Evolutionary conservation across 306 rosid species (phyloP), one percentile per base, ranked within the genome.

Genomic region (Ormosia emarginata): DNA sequence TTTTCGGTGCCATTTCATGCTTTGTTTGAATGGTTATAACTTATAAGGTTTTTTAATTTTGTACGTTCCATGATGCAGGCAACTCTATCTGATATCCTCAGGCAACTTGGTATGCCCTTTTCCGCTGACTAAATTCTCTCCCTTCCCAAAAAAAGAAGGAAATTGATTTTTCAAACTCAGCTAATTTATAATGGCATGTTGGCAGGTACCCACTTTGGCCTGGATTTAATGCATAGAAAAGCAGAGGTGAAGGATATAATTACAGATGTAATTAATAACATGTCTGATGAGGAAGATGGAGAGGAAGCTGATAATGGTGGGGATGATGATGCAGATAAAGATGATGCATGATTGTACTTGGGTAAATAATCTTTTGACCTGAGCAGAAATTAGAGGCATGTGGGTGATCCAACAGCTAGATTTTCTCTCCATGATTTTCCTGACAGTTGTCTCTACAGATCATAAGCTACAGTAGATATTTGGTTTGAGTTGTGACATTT

Each of bases 141-240:
- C 39, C 9, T 1, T n/a, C 34, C 15, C 7, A 37, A 5, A 10
- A 68, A 61, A 4, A 24, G 17, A 15, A 3, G 24, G 12, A 1
- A 2, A 50, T 4, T 73, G 1, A 43, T n/a, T 74, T 69, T 8
- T 46, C 64, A 47, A 66, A 71, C 9, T 50, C 8, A 2, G 70
- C 82, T 80, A 56, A 82, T 80, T 64, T 79, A 6, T 40, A 8
- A 61, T 73, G 55, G 30, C 67, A 71, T 82, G 57, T 47, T 80
- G 37, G 61, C 81, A 94, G 98, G 97, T 79, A 46, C 88, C 65
- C 97, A 94, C 83, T 94, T 94, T 67, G 88, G 85, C 15, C 69
- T 89, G 85, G 97, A 94, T 81, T 89, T 94, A 68, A 92, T 94
- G 97, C 91, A 90, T 80, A 89, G 97, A 88, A 94, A 90, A 78